Conservation (phyloP, 306 rosid genomes). For the Pyrus communis region DNA sequence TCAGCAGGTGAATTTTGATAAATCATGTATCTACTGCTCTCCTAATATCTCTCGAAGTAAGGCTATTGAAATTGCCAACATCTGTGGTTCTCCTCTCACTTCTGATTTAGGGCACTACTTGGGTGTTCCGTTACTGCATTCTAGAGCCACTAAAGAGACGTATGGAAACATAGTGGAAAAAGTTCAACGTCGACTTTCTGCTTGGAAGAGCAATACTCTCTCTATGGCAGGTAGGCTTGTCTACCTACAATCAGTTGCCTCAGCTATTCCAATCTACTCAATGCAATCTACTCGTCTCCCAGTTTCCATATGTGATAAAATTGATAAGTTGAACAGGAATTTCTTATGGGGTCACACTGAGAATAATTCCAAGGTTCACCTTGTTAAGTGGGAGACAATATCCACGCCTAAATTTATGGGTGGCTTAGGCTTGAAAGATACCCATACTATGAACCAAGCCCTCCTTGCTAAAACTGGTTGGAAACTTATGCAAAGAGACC, state of each 20-base stretch:
- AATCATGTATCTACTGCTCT: background rate
- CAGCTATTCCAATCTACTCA: too few relatives aligned
- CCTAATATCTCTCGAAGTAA: background rate
- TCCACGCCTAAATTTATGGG: background rate
- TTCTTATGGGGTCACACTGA: background rate
- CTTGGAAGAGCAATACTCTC: background rate
- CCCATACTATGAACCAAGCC: background rate
- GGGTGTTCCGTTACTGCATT: background rate
- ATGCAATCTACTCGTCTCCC: background rate
- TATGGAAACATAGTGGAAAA: background rate
- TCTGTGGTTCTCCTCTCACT: background rate
- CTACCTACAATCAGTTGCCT: background rate
- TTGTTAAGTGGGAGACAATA: background rate
- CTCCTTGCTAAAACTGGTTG: background rate
- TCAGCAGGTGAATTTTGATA: background rate
- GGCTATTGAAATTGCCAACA: background rate
- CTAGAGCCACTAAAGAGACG: background rate
- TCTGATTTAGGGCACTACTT: background rate
- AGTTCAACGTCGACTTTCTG: background rate
- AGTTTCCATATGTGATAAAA: background rate
- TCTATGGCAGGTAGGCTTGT: background rate
- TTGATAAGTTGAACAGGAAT: background rate
- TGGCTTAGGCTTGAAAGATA: background rate
- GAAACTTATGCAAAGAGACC: too few relatives aligned
- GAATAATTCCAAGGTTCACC: background rate